Percentiles rank a stretch among this genome's conserved stretches.
These are phyloP conservation scores for Monosporascus ibericus DNA, from an alignment of 2,329 filamentous ascomycete species.

Conservation along the genomic window DNA sequence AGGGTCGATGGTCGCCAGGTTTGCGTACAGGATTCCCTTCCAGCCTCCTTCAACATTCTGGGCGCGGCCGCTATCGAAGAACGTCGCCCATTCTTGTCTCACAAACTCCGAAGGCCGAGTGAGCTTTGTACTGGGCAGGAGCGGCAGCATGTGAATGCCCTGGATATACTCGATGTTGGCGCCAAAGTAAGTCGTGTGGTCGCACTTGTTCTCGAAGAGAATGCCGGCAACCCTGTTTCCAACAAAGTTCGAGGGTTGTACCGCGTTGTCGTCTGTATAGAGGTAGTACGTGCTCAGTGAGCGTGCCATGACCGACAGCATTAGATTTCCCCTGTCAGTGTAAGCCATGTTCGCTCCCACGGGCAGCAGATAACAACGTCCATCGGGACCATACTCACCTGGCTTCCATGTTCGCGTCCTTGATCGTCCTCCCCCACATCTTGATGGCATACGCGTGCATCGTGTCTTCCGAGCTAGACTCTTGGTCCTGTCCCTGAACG, in stretches of 20 bases:
- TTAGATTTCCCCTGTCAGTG: conserved; percentile 60
- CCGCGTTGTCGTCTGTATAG: conserved; percentile 61
- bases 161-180: conserved; percentile 63
- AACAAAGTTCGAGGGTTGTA: conserved; percentile 70
- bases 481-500: conserved; percentile 50
- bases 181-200: conserved; percentile 89
- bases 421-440: conserved; percentile 81
- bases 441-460: conserved; percentile 85
- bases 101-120: conserved; percentile 67
- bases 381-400: conserved; percentile 35
- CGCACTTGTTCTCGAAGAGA: conserved; percentile 90
- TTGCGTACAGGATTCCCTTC: conserved; percentile 79
- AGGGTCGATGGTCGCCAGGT: conserved; percentile 73
- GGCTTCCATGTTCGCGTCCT: conserved; percentile 74
- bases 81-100: conserved; percentile 72
- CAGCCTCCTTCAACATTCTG: conserved; percentile 68
- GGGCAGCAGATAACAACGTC: neutral
- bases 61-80: conserved; percentile 64
- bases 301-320: conserved; percentile 72
- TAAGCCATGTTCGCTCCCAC: conserved; percentile 8
- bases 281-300: conserved; percentile 78
- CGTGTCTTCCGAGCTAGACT: conserved; percentile 84
- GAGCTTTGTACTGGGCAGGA: conserved; percentile 57
- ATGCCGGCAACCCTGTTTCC: conserved; percentile 68
- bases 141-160: conserved; percentile 69